Base-by-base conservation (phyloP, 352 stramenopile genomes). In the Phytopythium chamaehyphon region DNA sequence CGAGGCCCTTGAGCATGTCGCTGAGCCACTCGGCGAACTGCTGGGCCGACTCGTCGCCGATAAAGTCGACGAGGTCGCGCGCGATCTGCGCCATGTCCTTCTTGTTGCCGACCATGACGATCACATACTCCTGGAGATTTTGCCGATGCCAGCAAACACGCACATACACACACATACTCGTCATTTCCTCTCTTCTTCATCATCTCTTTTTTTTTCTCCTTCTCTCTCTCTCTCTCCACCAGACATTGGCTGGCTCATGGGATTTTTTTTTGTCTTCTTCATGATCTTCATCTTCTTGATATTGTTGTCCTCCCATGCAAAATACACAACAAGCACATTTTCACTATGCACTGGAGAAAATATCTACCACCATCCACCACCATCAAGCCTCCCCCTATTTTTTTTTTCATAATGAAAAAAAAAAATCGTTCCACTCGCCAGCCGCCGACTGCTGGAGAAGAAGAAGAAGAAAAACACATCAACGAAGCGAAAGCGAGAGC, bases 51-150 rank as follows among this genome's bases (percentile, higher is more conserved):
- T 93, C 83, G 23, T 88, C 80, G 21, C 83, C 83, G 54, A 93
- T 90, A 33, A 93, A 93, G 53, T 93, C 80, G 43, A 89, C 69
- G 37, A 93, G 75, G 61, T 91, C 83, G 59, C 83, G 63, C 12
- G 75, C 70, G 62, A 93, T 90, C 66, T 91, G 80, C 54, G 66
- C 71, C 80, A 93, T 89, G 47, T 73, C 85, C 63, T 91, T 91
- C 71, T 90, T 88, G 71, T 91, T 93, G 66, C 73, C 67, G 54
- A 93, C 82, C 83, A 93, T 90, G 24, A 89, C 76, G 54, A 88
- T 74, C 45, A 93, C 79, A 60, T 89, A 93, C 69, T 93, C 80
- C 53, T 53, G 42, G 47, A 47, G 40, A 31, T 18, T 33, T 7
- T 8, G 23, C 18, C 11, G 10, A 16, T 28, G 18, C 9, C 14